phyloP scores from a whole-genome alignment of 2,329 filamentous ascomycete genomes.

The Chaetothyriales sp. region DNA sequence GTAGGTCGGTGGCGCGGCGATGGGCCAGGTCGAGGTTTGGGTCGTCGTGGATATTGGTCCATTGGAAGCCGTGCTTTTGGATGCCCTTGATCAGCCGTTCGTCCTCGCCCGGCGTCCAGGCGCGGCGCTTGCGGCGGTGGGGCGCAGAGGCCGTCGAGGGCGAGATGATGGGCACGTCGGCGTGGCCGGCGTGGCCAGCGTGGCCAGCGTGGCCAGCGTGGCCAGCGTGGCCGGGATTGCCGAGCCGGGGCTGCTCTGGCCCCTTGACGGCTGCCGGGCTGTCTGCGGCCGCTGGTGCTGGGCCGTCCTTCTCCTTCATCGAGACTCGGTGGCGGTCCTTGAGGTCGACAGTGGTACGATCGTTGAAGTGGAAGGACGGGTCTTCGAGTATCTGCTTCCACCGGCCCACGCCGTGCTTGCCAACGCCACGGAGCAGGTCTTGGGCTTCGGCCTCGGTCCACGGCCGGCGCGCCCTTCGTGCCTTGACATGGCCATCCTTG shows the following conservation, averaged over 20 bases:
- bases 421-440: conserved; percentile 44
- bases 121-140: conserved; percentile 40
- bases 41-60: conserved; percentile 47
- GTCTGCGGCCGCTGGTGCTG: not conserved
- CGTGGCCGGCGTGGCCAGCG: not conserved
- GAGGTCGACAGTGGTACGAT: conserved; percentile 47
- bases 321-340: conserved; percentile 49
- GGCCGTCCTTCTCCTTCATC: conserved; percentile 35
- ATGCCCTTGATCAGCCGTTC: conserved; percentile 45
- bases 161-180: not conserved
- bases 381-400: conserved; percentile 51
- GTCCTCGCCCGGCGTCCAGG: conserved; percentile 46
- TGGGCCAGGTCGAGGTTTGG: conserved; percentile 36
- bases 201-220: no score
- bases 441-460: conserved; percentile 52
- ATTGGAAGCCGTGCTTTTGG: conserved; percentile 44
- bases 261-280: not conserved
- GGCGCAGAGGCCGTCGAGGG: not conserved
- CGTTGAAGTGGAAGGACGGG: conserved; percentile 40
- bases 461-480: conserved; percentile 36
- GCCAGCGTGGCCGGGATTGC: no score
- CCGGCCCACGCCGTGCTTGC: conserved; percentile 48
- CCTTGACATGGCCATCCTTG: conserved; percentile 20
- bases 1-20: conserved; percentile 44
- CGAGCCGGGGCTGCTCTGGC: no score